phyloP scores from a whole-genome alignment of 768 basidiomycete species.

The Nidularia sp. region DNA sequence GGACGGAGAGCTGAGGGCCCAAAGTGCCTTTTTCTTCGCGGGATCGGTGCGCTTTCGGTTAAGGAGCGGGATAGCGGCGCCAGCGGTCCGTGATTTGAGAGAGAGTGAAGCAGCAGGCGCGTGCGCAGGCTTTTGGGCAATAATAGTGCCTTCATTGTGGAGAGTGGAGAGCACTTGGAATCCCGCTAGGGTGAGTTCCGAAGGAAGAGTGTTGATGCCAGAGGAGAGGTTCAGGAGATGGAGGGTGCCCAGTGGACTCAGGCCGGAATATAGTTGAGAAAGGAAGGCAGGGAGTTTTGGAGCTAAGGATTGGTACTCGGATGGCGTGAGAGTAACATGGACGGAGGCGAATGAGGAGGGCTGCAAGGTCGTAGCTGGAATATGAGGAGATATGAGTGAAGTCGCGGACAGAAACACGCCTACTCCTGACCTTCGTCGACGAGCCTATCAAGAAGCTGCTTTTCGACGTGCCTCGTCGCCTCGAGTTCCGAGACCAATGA shows the following conservation, averaged over 20 bases:
- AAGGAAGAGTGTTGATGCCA: constrained; percentile 38
- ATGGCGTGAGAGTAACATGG: constrained; percentile 58
- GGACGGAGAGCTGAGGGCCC: constrained; percentile 63
- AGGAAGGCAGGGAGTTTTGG: constrained; percentile 55
- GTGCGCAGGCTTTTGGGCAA: constrained; percentile 70
- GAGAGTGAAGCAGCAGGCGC: constrained; percentile 33
- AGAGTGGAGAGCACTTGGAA: constrained; percentile 52
- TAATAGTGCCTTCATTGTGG: constrained; percentile 37
- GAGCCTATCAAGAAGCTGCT: constrained; percentile 78
- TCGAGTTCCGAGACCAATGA: constrained; percentile 58
- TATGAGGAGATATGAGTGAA: constrained; percentile 5
- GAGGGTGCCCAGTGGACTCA: constrained; percentile 66
- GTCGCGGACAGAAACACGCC: not conserved
- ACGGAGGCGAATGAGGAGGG: constrained; percentile 58
- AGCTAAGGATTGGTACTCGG: constrained; percentile 57
- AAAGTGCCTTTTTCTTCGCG: constrained; percentile 83
- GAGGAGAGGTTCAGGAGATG: constrained; percentile 55
- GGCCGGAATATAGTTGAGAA: constrained; percentile 51
- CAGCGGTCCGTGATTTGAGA: constrained; percentile 32
- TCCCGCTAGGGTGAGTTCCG: constrained; percentile 62
- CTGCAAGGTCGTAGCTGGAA: constrained; percentile 52
- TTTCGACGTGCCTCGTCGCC: constrained; percentile 56
- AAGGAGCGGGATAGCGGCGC: constrained; percentile 45
- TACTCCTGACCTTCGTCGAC: constrained; percentile 67
- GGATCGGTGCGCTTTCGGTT: constrained; percentile 49